Evolutionary conservation across 1,284 basidiomycete genomes (phyloP).

Genomic region (Tausonia pullulans): DNA sequence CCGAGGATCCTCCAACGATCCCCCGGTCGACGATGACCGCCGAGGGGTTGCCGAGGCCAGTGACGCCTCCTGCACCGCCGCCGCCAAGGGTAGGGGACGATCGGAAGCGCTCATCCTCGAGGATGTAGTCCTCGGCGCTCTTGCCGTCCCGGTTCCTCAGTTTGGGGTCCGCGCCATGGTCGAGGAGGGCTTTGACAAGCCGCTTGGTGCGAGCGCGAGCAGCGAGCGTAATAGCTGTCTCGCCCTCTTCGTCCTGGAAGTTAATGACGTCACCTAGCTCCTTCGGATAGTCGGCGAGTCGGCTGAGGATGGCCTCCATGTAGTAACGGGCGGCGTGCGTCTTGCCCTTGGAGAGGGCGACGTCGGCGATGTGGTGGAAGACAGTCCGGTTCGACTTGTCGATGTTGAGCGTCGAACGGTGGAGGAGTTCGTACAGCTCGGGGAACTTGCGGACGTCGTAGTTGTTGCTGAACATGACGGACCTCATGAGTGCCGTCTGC

Average conservation of each 20-base stretch:
- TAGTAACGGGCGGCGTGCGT: constrained; percentile 97
- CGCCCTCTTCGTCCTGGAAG: constrained; percentile 98
- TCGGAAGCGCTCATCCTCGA: constrained; percentile 95
- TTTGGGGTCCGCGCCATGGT: constrained; percentile 95
- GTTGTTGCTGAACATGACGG: constrained; percentile 99
- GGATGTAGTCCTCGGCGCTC: constrained; percentile 95
- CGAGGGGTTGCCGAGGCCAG: neutral
- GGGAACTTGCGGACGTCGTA: constrained; percentile 99
- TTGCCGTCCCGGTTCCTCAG: constrained; percentile 91
- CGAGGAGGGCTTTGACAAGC: constrained; percentile 90
- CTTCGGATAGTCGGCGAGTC: constrained; percentile 88
- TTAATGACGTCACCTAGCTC: constrained; percentile 98
- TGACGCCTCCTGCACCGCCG: neutral
- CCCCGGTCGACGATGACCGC: neutral
- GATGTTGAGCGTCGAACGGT: constrained; percentile 96
- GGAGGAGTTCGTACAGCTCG: constrained; percentile 90
- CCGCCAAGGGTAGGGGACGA: constrained; percentile 57
- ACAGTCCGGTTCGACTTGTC: constrained; percentile 97
- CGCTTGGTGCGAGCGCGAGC: constrained; percentile 92
- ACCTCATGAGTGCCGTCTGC: constrained; percentile 95
- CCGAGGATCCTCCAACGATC: no score
- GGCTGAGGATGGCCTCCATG: constrained; percentile 88
- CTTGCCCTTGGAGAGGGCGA: constrained; percentile 97
- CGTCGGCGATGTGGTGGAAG: constrained; percentile 96
- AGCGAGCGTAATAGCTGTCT: constrained; percentile 94